Percentiles rank a stretch among this genome's conserved stretches.
Conservation (phyloP, 2,329 filamentous ascomycete genomes). For the Aspergillus transmontanensis region DNA sequence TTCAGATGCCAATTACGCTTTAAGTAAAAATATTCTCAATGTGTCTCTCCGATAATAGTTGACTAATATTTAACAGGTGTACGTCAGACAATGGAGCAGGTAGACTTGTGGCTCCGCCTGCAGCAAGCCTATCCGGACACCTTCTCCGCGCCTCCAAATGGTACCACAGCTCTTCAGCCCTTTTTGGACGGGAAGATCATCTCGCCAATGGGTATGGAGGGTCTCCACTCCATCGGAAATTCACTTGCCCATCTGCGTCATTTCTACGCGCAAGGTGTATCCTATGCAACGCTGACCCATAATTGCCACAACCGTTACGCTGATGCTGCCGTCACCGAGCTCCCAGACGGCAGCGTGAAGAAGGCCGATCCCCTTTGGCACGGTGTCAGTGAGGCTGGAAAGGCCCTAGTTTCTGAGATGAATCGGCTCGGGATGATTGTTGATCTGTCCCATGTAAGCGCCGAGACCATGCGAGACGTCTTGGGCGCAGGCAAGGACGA, state of each 20-base stretch:
- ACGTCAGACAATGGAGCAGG: conserved; percentile 38
- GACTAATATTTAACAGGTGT: conserved; percentile 24
- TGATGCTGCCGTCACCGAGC: conserved; percentile 69
- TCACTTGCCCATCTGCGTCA: conserved; percentile 66
- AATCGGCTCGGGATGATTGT: conserved; percentile 94
- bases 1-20: conserved; percentile 69
- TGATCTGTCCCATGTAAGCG: conserved; percentile 77
- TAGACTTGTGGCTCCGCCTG: conserved; percentile 39
- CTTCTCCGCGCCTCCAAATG: conserved; percentile 62
- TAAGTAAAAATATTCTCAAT: conserved; percentile 53
- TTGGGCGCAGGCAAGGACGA: conserved; percentile 61
- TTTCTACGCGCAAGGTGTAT: conserved; percentile 76
- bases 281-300: conserved; percentile 87
- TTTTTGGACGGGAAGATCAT: conserved; percentile 68
- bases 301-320: conserved; percentile 92
- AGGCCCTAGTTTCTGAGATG: conserved; percentile 78
- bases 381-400: conserved; percentile 73
- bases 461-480: conserved; percentile 83
- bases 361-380: conserved; percentile 45
- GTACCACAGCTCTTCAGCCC: conserved; percentile 62
- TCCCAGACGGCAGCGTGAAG: conserved; percentile 41
- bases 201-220: conserved; percentile 80
- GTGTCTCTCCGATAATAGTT: not conserved
- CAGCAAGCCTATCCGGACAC: conserved; percentile 36
- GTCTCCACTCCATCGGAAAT: conserved; percentile 92